Evolutionary conservation across 345 rosid genomes (phyloP).

Genomic region (Pseudoturritis turrita): DNA sequence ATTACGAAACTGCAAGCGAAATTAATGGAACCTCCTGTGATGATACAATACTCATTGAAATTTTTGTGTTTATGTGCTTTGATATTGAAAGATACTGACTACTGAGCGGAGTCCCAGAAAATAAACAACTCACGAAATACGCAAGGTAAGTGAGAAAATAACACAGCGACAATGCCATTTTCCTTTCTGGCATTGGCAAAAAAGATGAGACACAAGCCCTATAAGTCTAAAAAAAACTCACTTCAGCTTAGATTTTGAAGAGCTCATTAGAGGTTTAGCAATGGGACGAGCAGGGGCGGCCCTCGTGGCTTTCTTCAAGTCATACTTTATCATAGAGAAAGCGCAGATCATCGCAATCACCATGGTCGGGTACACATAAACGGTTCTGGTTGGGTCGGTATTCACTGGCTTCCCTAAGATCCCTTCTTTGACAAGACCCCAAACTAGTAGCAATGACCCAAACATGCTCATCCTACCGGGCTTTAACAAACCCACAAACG

Average conservation of each 20-base stretch:
- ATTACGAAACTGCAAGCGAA: too few relatives aligned
- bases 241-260: constrained; percentile 77
- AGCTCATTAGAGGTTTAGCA: constrained; percentile 72
- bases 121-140: constrained; percentile 15
- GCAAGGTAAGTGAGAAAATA: background rate
- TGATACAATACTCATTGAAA: too few relatives aligned
- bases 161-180: constrained; percentile 1
- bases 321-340: constrained; percentile 77
- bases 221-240: constrained; percentile 32
- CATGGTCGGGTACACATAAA: constrained; percentile 82
- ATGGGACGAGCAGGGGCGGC: constrained; percentile 59
- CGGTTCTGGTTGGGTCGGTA: constrained; percentile 61
- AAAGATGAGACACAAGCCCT: constrained; percentile 13
- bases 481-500: constrained; percentile 68
- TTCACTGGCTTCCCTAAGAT: constrained; percentile 69
- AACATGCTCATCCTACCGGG: constrained; percentile 97
- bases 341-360: constrained; percentile 73
- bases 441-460: constrained; percentile 70
- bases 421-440: constrained; percentile 97
- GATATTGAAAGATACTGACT: too few relatives aligned
- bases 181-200: background rate
- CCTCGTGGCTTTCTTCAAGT: constrained; percentile 64
- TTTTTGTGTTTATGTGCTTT: too few relatives aligned
- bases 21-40: too few relatives aligned
- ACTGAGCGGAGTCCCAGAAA: constrained; percentile 2